Evolutionary conservation across 179 eudicot species (phyloP).

Genomic region (Gypsophila paniculata): DNA sequence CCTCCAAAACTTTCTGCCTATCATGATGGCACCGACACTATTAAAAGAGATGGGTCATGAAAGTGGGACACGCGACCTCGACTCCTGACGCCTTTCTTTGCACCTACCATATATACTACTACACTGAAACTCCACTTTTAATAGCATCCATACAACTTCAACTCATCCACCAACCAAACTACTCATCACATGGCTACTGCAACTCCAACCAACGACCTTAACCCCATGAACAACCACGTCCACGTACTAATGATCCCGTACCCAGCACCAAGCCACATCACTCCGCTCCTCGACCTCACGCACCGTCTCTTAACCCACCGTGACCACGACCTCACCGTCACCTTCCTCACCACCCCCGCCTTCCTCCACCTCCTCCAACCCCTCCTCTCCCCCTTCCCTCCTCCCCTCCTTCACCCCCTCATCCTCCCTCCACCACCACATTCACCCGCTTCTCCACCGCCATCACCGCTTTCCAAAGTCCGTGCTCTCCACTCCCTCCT

Average conservation of each 20-base stretch:
- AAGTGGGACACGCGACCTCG: too few relatives aligned
- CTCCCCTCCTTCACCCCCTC: slow-evolving; percentile 21
- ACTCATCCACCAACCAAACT: too few relatives aligned
- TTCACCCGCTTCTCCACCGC: background rate
- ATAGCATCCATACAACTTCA: too few relatives aligned
- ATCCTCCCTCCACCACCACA: slow-evolving; percentile 21
- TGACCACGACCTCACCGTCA: slow-evolving; percentile 26
- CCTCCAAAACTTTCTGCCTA: too few relatives aligned
- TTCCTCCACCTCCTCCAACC: slow-evolving; percentile 16
- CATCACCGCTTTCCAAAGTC: background rate
- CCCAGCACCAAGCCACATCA: slow-evolving; percentile 41
- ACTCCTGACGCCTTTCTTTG: too few relatives aligned
- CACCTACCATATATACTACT: too few relatives aligned
- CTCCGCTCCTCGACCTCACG: slow-evolving; percentile 42
- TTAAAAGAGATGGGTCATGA: too few relatives aligned
- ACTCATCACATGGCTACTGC: too few relatives aligned
- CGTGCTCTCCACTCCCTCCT: slow-evolving; percentile 18
- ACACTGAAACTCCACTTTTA: too few relatives aligned
- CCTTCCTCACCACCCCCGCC: slow-evolving; percentile 32
- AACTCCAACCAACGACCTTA: too few relatives aligned
- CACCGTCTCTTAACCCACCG: slow-evolving; percentile 32
- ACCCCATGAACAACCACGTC: too few relatives aligned
- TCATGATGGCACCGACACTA: too few relatives aligned
- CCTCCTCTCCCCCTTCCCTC: slow-evolving; percentile 17
- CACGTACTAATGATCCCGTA: slow-evolving; percentile 33